Percentiles rank a stretch among this genome's conserved stretches.
These are phyloP conservation scores for Metrosideros polymorpha DNA, from an alignment of 441 rosid genomes.

Conservation along the genomic window DNA sequence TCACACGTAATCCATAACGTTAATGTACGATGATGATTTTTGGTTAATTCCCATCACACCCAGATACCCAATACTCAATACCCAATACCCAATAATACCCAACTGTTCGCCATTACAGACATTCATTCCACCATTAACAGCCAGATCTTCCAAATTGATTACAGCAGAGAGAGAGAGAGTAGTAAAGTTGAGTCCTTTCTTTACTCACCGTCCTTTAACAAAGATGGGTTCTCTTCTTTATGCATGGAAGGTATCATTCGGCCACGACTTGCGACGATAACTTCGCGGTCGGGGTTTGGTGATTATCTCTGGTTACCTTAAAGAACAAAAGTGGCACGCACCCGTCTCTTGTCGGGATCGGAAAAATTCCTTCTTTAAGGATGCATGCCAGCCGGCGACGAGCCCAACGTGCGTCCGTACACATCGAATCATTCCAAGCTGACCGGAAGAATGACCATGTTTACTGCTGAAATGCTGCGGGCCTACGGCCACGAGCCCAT, in stretches of 20 bases:
- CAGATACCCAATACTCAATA: no score
- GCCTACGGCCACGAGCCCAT: background rate
- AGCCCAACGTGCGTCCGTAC: background rate
- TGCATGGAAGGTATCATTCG: background rate
- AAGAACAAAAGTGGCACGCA: background rate
- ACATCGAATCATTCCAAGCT: background rate
- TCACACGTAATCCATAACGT: background rate
- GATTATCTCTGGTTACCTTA: background rate
- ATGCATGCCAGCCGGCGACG: background rate
- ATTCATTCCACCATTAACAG: background rate
- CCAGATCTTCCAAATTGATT: background rate
- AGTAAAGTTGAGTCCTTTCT: background rate
- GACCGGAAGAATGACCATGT: background rate
- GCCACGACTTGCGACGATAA: background rate
- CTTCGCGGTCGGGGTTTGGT: background rate
- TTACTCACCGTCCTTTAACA: background rate
- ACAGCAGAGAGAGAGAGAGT: background rate
- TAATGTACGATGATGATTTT: background rate
- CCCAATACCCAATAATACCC: no score
- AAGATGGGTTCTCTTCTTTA: background rate
- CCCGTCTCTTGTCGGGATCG: background rate
- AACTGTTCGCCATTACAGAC: background rate
- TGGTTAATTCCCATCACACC: background rate
- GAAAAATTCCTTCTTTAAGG: background rate
- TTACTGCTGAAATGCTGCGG: background rate